Evolutionary conservation across 805 yeast genomes (phyloP).

Genomic region (Cyberlindnera misumaiensis): DNA sequence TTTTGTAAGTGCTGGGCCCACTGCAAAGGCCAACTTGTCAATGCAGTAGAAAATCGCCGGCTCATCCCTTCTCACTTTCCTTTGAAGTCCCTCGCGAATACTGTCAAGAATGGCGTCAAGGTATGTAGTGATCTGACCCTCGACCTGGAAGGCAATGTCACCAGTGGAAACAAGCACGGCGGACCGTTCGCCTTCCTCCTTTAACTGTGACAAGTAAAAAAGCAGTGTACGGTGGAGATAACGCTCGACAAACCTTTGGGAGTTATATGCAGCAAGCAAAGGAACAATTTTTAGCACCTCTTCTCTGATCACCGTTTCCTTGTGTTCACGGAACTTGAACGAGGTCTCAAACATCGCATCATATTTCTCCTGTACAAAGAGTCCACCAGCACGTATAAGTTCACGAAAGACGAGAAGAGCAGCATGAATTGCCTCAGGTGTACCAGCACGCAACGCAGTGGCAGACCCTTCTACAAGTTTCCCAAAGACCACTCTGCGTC

Average conservation of each 20-base stretch:
- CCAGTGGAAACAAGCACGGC: conserved; percentile 79
- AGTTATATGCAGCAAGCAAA: conserved; percentile 69
- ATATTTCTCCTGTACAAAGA: conserved; percentile 62
- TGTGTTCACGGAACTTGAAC: conserved; percentile 69
- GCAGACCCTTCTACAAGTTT: conserved; percentile 64
- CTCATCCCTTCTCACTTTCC: conserved; percentile 62
- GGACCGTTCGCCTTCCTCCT: conserved; percentile 68
- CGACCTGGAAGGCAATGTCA: conserved; percentile 66
- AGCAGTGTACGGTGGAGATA: conserved; percentile 75
- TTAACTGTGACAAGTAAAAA: conserved; percentile 71
- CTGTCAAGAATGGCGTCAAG: conserved; percentile 82
- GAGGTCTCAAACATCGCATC: conserved; percentile 74
- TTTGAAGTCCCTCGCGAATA: conserved; percentile 68
- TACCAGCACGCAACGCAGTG: conserved; percentile 43
- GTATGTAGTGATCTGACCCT: conserved; percentile 80
- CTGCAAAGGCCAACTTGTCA: conserved; percentile 78
- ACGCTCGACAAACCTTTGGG: conserved; percentile 66
- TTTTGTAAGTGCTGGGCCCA: conserved; percentile 90
- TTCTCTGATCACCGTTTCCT: conserved; percentile 65
- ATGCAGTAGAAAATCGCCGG: conserved; percentile 85
- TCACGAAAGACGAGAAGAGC: conserved; percentile 78
- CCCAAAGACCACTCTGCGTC: conserved; percentile 71
- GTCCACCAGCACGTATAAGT: conserved; percentile 63
- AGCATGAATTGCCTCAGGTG: conserved; percentile 79
- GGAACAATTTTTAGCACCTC: conserved; percentile 86